A percentile compares a stretch with the other conserved stretches of the same genome.
phyloP scores from a whole-genome alignment of 2,329 filamentous ascomycete species.

The Pyricularia grisea region DNA sequence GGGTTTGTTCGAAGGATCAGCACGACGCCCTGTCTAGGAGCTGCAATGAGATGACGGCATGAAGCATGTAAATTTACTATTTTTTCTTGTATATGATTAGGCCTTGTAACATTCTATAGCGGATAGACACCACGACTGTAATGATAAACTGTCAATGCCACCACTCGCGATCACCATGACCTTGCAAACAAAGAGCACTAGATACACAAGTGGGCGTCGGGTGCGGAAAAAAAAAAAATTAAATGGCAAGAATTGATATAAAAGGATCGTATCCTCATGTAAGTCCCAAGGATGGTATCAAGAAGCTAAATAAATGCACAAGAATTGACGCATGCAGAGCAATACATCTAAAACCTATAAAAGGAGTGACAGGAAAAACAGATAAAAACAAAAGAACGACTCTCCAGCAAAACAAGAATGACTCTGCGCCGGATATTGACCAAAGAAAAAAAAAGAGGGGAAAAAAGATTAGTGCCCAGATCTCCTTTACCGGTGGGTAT shows the following conservation, averaged over 20 bases:
- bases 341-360: neutral
- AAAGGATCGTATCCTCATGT: neutral
- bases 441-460: neutral
- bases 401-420: neutral
- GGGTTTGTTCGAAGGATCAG: neutral
- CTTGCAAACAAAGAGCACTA: neutral
- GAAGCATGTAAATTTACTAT: neutral
- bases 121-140: neutral
- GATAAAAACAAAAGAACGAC: neutral
- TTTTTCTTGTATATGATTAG: neutral
- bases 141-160: neutral
- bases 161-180: neutral
- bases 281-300: neutral
- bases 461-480: neutral
- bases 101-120: neutral
- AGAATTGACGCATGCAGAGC: neutral
- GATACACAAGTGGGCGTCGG: neutral
- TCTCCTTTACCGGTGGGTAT: neutral
- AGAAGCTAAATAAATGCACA: neutral
- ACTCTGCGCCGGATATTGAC: neutral
- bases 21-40: neutral
- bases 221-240: neutral
- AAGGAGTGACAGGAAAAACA: neutral
- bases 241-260: neutral
- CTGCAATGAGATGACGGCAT: neutral